Evolutionary conservation across 2,329 filamentous ascomycete species (phyloP).

Genomic region (Fusarium sacchari): DNA sequence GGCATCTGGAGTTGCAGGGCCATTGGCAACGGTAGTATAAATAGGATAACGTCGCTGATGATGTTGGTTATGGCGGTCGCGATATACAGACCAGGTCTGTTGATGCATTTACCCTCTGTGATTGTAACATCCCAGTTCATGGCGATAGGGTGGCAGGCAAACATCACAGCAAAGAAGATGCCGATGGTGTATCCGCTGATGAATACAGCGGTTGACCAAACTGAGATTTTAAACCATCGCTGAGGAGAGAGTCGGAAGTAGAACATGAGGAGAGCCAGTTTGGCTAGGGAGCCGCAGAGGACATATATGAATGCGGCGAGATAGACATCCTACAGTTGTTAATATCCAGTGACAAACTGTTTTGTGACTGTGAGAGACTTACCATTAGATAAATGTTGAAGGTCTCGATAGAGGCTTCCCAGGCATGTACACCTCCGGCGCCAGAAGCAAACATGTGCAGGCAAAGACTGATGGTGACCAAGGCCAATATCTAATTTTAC

Average conservation of each 20-base stretch:
- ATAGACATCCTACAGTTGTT: conserved; percentile 40
- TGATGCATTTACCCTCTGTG: conserved; percentile 53
- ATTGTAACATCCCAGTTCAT: conserved; percentile 46
- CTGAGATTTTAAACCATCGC: conserved; percentile 45
- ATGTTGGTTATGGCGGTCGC: conserved; percentile 60
- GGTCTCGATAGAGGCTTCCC: conserved; percentile 45
- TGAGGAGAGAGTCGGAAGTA: conserved; percentile 52
- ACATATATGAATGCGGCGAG: conserved; percentile 47
- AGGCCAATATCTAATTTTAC: conserved; percentile 18
- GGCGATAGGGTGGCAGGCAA: conserved; percentile 50
- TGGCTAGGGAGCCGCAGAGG: conserved; percentile 49
- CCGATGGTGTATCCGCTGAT: conserved; percentile 46
- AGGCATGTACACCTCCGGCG: conserved; percentile 44
- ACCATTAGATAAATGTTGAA: conserved; percentile 43
- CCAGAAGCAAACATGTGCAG: conserved; percentile 42
- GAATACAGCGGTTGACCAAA: conserved; percentile 45
- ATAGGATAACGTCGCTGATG: conserved; percentile 58
- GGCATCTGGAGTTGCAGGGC: conserved; percentile 58
- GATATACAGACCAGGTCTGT: conserved; percentile 59
- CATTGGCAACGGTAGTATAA: conserved; percentile 58
- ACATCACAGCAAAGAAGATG: conserved; percentile 49
- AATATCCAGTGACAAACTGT: neutral
- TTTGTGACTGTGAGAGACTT: neutral
- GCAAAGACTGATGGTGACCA: conserved; percentile 34
- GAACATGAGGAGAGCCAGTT: conserved; percentile 52